Evolutionary conservation across 2,329 filamentous ascomycete genomes (phyloP), one percentile per base, ranked within the genome.

Genomic region (Trichoderma atrobrunneum): DNA sequence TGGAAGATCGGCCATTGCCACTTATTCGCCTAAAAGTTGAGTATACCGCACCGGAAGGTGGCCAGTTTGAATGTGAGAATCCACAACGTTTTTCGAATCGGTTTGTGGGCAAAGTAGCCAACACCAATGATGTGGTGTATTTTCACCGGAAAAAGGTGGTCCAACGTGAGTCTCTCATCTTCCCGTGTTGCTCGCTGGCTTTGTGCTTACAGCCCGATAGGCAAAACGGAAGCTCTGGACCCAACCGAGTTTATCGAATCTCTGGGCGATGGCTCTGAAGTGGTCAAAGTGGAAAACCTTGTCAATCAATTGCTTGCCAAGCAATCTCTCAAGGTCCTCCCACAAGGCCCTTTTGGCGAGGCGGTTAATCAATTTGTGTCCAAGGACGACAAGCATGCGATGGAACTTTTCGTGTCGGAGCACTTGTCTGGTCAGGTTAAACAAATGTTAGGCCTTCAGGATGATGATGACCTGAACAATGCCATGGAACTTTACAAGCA

Each of bases 1-100:
- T 85, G 3, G 87, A 91, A 70, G 86, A 86, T 48, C 82, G 89
- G 1, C 95, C 95, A 0, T 83, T 96, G 39, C 96, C 96, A 0
- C 86, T 99, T 1, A 91, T 99, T 51, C 90, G 96, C 24, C 87
- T 99, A 18, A 94, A 95, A 73, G 95, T 99, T 1, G 96, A 99
- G 78, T 96, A 94, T 75, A 92, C 93, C 0, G 90, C 94, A 0
- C 92, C 92, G 0, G 93, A 97, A 59, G 94, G 94, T 5, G 93
- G 94, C 16, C 89, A 90, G 43, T 99, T 94, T 77, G 93, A 98
- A 76, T 91, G 92, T 74, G 96, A 98, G 80, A 99, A 99, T 73
- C 95, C 96, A 0, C 96, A 98, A 79, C 90, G 96, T 10, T 98
- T 98, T 78, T 98, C 95, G 0, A 97, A 97, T 79, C 89, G 94